Base-by-base conservation (phyloP, 2,329 filamentous ascomycete genomes). In the Pestalotiopsis sp. region DNA sequence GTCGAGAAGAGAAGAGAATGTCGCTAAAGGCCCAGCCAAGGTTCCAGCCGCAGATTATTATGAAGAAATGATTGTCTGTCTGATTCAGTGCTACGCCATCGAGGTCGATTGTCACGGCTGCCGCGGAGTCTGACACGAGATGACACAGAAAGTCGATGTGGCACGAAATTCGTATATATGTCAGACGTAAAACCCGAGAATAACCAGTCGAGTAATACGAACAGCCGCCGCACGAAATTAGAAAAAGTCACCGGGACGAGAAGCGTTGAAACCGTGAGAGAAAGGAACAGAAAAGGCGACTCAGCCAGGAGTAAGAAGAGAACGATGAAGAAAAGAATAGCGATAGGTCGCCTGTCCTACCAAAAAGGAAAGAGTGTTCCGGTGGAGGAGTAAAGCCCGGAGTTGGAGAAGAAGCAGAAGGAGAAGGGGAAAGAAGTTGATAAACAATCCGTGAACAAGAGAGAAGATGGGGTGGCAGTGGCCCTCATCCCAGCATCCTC, bases 271-370 rank as follows among this genome's bases (percentile, higher is more conserved):
- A 12, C n/a, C 45, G 45, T 52, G 11, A n/a, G 25, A 69, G 52
- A 39, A 31, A 23, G 25, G 31, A 67, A 64, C 70, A 71, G 72
- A 73, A 72, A 71, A 73, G 72, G 70, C 66, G 66, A 74, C 77
- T 78, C 76, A 71, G 65, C 77, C 77, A 73, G 74, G 75, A 78
- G 76, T 63, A 55, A 64, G 66, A 71, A 66, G 70, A 39, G 67
- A 67, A 67, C 52, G 73, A 71, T 45, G 66, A 65, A 66, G 13
- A 36, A 36, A 7, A 11, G 55, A 39, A 66, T 23, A 11, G 38
- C 55, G 64, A 66, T 45, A 67, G 62, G 67, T 71, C 69, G 72
- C 65, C 20, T 69, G 58, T 69, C 72, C 73, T 70, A 69, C 73
- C 70, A 71, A 72, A 69, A 68, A 67, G 69, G 71, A 69, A 67